Conservation (phyloP, 495 filamentous ascomycete species). For the Aspergillus ostianus region DNA sequence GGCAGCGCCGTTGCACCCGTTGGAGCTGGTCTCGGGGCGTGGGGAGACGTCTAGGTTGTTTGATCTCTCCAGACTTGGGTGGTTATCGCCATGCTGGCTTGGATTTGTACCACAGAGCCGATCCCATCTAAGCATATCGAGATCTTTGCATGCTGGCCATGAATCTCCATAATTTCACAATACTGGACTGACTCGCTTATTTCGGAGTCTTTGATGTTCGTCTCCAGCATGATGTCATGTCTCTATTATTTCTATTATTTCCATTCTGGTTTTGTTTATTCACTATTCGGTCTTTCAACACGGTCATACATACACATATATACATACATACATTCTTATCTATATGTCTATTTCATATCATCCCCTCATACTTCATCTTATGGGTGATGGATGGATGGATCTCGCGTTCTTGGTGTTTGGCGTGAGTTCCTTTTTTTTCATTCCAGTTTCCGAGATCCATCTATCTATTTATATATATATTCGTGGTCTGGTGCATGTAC, state of each 20-base stretch:
- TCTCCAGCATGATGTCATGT: neutral
- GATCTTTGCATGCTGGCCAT: slow-evolving; percentile 17
- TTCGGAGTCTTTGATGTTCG: neutral
- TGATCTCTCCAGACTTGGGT: neutral
- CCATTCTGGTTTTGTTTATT: neutral
- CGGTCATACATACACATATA: neutral
- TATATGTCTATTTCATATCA: no score
- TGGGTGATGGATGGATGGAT: no score
- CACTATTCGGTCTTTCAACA: neutral
- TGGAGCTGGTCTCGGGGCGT: slow-evolving; percentile 64
- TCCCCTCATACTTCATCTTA: no score
- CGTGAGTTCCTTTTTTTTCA: neutral
- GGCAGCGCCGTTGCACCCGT: slow-evolving; percentile 63
- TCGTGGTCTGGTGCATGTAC: neutral
- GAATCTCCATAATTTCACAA: slow-evolving; percentile 1
- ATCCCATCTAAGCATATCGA: neutral
- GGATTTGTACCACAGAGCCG: neutral
- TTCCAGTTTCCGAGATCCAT: neutral
- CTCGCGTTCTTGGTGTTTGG: neutral
- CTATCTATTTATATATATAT: neutral
- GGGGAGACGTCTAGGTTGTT: slow-evolving; percentile 62
- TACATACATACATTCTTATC: neutral
- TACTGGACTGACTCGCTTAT: neutral
- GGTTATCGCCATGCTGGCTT: neutral
- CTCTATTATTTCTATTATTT: neutral